Evolutionary conservation across 106 monocot genomes (phyloP).

Genomic region (Agapanthus africanus): DNA sequence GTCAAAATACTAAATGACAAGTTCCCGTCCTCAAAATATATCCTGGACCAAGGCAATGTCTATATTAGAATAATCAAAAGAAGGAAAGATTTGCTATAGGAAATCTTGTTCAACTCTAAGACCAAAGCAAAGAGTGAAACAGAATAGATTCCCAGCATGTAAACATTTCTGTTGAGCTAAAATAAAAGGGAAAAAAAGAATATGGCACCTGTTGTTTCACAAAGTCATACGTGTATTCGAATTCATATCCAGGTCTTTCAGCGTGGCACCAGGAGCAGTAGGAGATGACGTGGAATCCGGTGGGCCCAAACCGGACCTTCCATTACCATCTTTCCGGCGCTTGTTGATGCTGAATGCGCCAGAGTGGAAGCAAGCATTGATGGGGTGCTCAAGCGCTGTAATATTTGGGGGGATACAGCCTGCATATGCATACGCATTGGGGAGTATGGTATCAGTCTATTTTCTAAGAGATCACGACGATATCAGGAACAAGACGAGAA

Average conservation of each 20-base stretch:
- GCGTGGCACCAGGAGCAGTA: neutral
- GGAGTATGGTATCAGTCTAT: slow-evolving; percentile 29
- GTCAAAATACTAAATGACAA: too few species aligned
- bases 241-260: slow-evolving; percentile 3
- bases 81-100: too few species aligned
- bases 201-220: too few species aligned
- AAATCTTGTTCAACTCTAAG: neutral
- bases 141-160: too few species aligned
- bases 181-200: too few species aligned
- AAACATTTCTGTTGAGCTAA: too few species aligned
- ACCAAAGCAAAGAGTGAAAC: too few species aligned
- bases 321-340: slow-evolving; percentile 51
- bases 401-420: slow-evolving; percentile 51
- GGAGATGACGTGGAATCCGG: neutral
- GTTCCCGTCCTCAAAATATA: too few species aligned
- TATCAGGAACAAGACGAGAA: slow-evolving; percentile 35
- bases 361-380: slow-evolving; percentile 41
- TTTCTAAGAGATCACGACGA: slow-evolving; percentile 26
- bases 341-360: slow-evolving; percentile 44
- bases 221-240: too few species aligned
- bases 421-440: slow-evolving; percentile 28
- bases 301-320: neutral
- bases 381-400: slow-evolving; percentile 33
- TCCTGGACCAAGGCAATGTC: too few species aligned
- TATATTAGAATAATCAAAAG: too few species aligned